phyloP scores from a whole-genome alignment of 352 stramenopile genomes.

The Globisporangium echinulatum region DNA sequence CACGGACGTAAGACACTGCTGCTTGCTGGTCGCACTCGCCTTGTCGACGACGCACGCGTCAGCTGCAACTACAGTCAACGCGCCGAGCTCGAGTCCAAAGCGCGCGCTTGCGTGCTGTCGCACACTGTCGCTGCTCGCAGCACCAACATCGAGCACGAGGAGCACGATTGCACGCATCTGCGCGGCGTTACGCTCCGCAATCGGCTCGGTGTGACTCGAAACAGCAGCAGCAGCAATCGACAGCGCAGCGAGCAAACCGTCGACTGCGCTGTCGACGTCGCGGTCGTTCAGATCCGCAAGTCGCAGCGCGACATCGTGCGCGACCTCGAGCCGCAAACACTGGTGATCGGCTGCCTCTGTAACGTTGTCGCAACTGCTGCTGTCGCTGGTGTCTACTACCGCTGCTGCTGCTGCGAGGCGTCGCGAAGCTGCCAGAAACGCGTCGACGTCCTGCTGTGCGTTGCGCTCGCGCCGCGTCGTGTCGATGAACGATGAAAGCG shows the following conservation, averaged over 20 bases:
- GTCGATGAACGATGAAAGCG: conserved; percentile 14
- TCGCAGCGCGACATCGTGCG: conserved; percentile 22
- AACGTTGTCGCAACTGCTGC: background rate
- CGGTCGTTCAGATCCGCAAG: conserved; percentile 12
- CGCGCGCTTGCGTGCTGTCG: background rate
- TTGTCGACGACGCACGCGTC: background rate
- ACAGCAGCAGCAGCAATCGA: conserved; percentile 7
- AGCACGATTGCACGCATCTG: conserved; percentile 21
- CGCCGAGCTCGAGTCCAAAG: background rate
- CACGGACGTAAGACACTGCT: conserved; percentile 3
- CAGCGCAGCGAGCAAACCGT: conserved; percentile 13
- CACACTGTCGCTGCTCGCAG: background rate
- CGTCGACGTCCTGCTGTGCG: conserved; percentile 18
- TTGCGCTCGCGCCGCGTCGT: conserved; percentile 19
- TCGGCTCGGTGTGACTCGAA: background rate
- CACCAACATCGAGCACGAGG: conserved; percentile 10
- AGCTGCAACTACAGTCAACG: too few relatives aligned
- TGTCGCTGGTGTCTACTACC: background rate
- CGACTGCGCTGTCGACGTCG: background rate
- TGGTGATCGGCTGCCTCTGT: conserved; percentile 7
- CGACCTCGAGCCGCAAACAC: conserved; percentile 17
- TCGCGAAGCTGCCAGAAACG: conserved; percentile 18
- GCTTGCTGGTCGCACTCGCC: conserved; percentile 4
- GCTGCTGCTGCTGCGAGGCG: conserved; percentile 7
- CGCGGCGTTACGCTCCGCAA: conserved; percentile 9